Evolutionary conservation across 805 yeast genomes (phyloP).

Genomic region (Monosporozyma unispora): DNA sequence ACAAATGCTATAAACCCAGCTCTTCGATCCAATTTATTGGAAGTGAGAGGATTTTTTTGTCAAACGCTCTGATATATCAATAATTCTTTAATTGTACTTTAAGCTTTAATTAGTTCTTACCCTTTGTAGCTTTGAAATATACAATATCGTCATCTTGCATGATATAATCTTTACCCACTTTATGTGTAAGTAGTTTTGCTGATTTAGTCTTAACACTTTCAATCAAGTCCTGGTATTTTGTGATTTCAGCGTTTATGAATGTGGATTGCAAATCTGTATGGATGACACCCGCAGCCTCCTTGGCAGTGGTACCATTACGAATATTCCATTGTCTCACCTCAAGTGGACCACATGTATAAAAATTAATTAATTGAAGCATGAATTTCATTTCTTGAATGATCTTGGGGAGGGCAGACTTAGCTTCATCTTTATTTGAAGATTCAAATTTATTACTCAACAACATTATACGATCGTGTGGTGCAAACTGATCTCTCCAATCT

Average conservation of each 20-base stretch:
- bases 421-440: slow-evolving; percentile 22
- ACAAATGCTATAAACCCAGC: slow-evolving; percentile 35
- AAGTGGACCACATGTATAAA: slow-evolving; percentile 76
- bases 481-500: slow-evolving; percentile 54
- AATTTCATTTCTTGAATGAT: slow-evolving; percentile 59
- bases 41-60: slow-evolving; percentile 28
- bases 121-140: slow-evolving; percentile 63
- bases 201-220: not conserved
- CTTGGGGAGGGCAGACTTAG: slow-evolving; percentile 48
- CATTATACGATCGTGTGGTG: slow-evolving; percentile 56
- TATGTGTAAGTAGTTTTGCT: slow-evolving; percentile 21
- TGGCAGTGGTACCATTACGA: slow-evolving; percentile 65
- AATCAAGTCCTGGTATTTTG: slow-evolving; percentile 49
- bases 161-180: slow-evolving; percentile 57
- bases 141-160: slow-evolving; percentile 82
- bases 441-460: slow-evolving; percentile 59
- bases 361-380: slow-evolving; percentile 64
- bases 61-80: slow-evolving; percentile 31
- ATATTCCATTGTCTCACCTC: slow-evolving; percentile 90
- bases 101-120: slow-evolving; percentile 34
- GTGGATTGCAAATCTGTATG: slow-evolving; percentile 80
- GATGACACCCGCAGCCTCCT: slow-evolving; percentile 84
- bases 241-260: slow-evolving; percentile 69
- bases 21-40: slow-evolving; percentile 28
- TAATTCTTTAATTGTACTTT: not conserved